Evolutionary conservation across 2,329 filamentous ascomycete species (phyloP), one percentile per base, ranked within the genome.

Genomic region (Alternaria sp.): DNA sequence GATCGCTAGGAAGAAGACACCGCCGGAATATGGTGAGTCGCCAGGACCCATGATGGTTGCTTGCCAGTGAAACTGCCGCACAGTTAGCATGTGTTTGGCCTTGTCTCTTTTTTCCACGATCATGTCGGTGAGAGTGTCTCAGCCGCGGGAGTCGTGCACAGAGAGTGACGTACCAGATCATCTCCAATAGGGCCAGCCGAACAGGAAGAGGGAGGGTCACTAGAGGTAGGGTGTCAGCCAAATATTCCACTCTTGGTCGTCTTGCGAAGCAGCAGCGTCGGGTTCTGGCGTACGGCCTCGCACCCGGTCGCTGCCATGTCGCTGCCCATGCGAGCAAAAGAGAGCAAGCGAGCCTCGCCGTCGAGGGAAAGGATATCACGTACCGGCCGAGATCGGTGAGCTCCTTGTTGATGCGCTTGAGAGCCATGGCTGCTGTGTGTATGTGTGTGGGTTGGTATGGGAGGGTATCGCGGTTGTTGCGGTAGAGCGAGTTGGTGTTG

Each of bases 11-110:
- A 99, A 99, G 88, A 99, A 99, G 74, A 99, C 94, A 78, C 95
- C 95, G 81, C 94, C 94, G 52, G 94, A 93, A 87, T 98, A 99
- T 81, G 95, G 95, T 78, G 93, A 97, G 83, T 98, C 95, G 81
- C 91, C 87, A 81, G 95, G 95, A 83, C 95, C 95, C 95, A 99
- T 99, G 81, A 99, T 99, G 54, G 95, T 99, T 77, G 95, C 95
- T 90, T 99, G 95, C 95, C 95, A 99, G 89, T 98, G 95, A 81
- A 99, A 99, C 94, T 99, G 75, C 75, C 49, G 48, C 64, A 55
- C 52, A 55, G 72, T 71, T 60, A 73, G 75, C 77, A 78, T 62
- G 14, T 65, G 68, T 52, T 62, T 59, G 56, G 51, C 40, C 50
- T 36, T 6, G 48, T 3, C n/a, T 50, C 41, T 28, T 5, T 54